phyloP scores from a whole-genome alignment of 208 protist species.

The Trypanosoma mega region DNA sequence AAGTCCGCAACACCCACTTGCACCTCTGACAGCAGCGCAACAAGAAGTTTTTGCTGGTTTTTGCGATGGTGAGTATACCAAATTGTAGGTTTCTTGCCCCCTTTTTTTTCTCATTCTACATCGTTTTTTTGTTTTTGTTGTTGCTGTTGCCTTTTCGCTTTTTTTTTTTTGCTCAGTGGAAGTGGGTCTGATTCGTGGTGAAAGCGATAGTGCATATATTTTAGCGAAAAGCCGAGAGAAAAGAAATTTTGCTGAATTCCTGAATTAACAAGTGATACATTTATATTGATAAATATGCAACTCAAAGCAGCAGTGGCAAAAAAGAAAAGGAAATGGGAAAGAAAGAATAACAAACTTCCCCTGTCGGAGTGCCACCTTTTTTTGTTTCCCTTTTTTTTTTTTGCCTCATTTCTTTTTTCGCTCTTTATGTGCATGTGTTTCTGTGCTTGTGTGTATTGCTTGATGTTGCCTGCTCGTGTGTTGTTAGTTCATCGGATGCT shows the following conservation, averaged over 20 bases:
- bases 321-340: background rate
- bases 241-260: no score
- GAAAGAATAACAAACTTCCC: background rate
- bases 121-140: conserved; percentile 7
- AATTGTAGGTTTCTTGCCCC: conserved; percentile 42
- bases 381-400: conserved; percentile 17
- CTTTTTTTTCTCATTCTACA: conserved; percentile 16
- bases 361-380: background rate
- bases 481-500: background rate
- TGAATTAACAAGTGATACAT: no score
- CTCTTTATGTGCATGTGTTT: background rate
- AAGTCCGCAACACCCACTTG: conserved; percentile 72
- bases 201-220: background rate
- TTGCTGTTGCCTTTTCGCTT: background rate
- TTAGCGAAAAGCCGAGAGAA: background rate
- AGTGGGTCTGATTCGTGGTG: no score
- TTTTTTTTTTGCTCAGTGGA: conserved; percentile 16
- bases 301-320: background rate
- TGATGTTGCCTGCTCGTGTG: conserved; percentile 17
- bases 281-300: background rate
- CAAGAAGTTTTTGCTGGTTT: conserved; percentile 90
- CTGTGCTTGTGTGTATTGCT: conserved; percentile 16
- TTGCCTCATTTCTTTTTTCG: background rate
- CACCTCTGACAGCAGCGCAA: conserved; percentile 67
- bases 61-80: conserved; percentile 82